phyloP scores from a whole-genome alignment of 495 filamentous ascomycete genomes.

The Tirmania nivea region DNA sequence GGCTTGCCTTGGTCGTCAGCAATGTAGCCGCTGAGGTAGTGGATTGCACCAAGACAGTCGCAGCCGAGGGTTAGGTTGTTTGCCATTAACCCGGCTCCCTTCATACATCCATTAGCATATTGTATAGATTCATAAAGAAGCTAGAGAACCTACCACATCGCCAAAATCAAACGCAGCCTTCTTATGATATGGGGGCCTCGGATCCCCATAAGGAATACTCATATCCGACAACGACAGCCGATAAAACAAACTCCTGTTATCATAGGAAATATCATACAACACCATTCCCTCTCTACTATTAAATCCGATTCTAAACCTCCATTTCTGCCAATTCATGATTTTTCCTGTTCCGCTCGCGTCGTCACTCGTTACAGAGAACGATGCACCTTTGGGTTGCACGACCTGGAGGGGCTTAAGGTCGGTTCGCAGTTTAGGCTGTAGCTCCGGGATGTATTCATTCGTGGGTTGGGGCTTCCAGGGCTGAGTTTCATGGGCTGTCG shows the following conservation, averaged over 20 bases:
- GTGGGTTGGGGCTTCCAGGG: conserved; percentile 35
- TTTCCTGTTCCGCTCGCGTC: conserved; percentile 15
- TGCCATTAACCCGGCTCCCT: conserved; percentile 47
- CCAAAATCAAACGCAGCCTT: conserved; percentile 66
- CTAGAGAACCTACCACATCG: conserved; percentile 27
- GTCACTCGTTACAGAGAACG: conserved; percentile 34
- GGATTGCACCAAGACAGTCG: conserved; percentile 52
- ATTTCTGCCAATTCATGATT: conserved; percentile 45
- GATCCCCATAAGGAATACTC: conserved; percentile 59
- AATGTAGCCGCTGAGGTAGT: conserved; percentile 44
- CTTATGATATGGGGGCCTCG: conserved; percentile 47
- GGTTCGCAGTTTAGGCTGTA: conserved; percentile 33
- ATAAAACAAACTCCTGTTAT: conserved; percentile 43
- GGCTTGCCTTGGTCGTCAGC: conserved; percentile 35
- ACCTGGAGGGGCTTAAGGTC: conserved; percentile 59
- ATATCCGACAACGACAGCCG: conserved; percentile 51
- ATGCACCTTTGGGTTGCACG: conserved; percentile 54
- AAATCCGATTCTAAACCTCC: conserved; percentile 52
- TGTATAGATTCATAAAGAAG: background rate
- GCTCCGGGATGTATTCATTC: conserved; percentile 55
- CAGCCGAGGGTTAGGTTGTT: conserved; percentile 52
- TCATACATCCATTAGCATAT: background rate
- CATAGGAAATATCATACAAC: conserved; percentile 48
- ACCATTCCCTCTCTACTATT: conserved; percentile 49
- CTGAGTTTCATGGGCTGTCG: conserved; percentile 26